Evolutionary conservation across 805 yeast genomes (phyloP), one percentile per base, ranked within the genome.

Genomic region (Maudiozyma pseudohumilis): DNA sequence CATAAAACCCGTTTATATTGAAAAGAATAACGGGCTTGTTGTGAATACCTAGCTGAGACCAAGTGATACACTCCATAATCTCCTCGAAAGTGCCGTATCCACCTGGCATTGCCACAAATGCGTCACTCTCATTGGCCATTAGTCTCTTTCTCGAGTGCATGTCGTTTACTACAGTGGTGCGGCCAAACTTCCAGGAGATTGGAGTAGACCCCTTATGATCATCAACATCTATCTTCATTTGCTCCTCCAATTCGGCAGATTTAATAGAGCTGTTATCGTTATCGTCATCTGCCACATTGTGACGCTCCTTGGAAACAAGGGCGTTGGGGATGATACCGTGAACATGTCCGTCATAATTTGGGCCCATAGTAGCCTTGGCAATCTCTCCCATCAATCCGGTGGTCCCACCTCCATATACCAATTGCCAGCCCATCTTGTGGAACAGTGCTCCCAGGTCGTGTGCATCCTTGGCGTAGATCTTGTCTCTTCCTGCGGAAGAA

Each of bases 51-150:
- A 86, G 68, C 65, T 86, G 95, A 35, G 77, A 75, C 95, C 95
- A 86, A 4, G 95, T 86, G 41, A 81, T 80, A 39, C 84, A 80
- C 64, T 86, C 95, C 79, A 85, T 77, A 44, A 86, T 67, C 62
- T 86, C 95, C 60, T 86, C 95, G 54, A 84, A 62, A 6, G 94
- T 85, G 35, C 95, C 95, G 56, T 77, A 85, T 2, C 95, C 95
- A 44, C 95, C 95, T 11, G 95, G 95, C 64, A 86, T 69, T 0
- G 95, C 94, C 32, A 86, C 74, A 59, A 86, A 86, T 0, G 89
- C 94, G 47, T 76, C 76, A n/a, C 89, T 79, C 57, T 81, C 88
- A 52, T 73, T 70, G 21, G 87, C 94, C 95, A 86, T 86, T 66
- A 81, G 50, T 56, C 77, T 70, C 66, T 86, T 86, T 56, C 95